These are phyloP conservation scores for Epichloe gansuensis DNA, from an alignment of 2,329 filamentous ascomycete genomes.

Conservation along the genomic window DNA sequence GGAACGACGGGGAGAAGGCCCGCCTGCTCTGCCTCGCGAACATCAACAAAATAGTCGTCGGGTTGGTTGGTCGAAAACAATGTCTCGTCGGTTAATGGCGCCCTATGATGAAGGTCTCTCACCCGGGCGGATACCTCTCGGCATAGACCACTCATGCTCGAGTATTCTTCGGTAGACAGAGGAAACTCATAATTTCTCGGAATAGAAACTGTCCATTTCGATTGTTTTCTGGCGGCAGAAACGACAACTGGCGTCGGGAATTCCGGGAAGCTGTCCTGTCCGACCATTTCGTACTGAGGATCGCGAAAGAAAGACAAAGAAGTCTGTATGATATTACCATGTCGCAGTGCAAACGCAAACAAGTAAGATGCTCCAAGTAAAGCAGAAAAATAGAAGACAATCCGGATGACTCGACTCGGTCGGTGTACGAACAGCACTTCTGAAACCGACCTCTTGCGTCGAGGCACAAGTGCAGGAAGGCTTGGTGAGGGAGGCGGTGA, in stretches of 20 bases:
- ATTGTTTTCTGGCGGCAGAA: slow-evolving; percentile 47
- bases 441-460: slow-evolving; percentile 47
- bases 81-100: slow-evolving; percentile 28
- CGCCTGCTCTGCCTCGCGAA: slow-evolving; percentile 53
- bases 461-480: slow-evolving; percentile 53
- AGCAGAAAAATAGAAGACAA: slow-evolving; percentile 40
- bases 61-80: slow-evolving; percentile 42
- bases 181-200: slow-evolving; percentile 56
- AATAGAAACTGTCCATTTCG: slow-evolving; percentile 73
- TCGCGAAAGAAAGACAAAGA: slow-evolving; percentile 30
- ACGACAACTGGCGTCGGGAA: slow-evolving; percentile 62
- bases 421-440: slow-evolving; percentile 30
- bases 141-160: slow-evolving; percentile 55
- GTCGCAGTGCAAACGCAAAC: slow-evolving; percentile 15
- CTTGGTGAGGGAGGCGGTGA: slow-evolving; percentile 58
- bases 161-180: slow-evolving; percentile 50
- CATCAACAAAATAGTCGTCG: slow-evolving; percentile 61
- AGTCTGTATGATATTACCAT: slow-evolving; percentile 16
- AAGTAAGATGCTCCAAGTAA: slow-evolving; percentile 40
- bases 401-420: slow-evolving; percentile 43
- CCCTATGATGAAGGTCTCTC: slow-evolving; percentile 29
- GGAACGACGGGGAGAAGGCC: slow-evolving; percentile 42
- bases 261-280: slow-evolving; percentile 51
- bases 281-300: slow-evolving; percentile 53
- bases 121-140: slow-evolving; percentile 50